These are phyloP conservation scores for Lipomyces japonicus DNA, from an alignment of 805 yeast genomes.

Conservation along the genomic window DNA sequence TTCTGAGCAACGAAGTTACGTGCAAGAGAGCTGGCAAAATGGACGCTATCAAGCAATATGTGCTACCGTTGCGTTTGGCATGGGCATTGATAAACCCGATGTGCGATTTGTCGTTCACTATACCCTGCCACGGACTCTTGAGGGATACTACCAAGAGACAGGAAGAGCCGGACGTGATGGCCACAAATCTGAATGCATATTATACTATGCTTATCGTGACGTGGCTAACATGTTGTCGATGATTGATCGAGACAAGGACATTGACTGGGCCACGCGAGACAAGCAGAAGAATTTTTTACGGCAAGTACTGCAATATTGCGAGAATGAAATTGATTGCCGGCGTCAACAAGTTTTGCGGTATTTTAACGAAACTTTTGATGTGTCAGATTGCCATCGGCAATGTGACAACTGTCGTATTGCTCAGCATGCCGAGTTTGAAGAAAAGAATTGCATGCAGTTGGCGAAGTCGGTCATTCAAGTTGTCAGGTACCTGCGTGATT, in stretches of 20 bases:
- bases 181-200: constrained; percentile 67
- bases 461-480: constrained; percentile 59
- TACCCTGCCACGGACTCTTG: constrained; percentile 83
- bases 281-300: constrained; percentile 72
- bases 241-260: constrained; percentile 71
- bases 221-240: constrained; percentile 69
- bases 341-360: constrained; percentile 84
- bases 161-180: constrained; percentile 99
- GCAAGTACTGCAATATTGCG: constrained; percentile 88
- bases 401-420: constrained; percentile 80
- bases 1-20: constrained; percentile 61
- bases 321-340: constrained; percentile 84
- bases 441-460: constrained; percentile 63
- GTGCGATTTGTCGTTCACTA: constrained; percentile 88
- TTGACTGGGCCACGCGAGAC: constrained; percentile 61
- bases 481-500: constrained; percentile 51
- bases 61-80: constrained; percentile 97
- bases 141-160: constrained; percentile 96
- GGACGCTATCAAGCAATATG: constrained; percentile 73
- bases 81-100: constrained; percentile 98
- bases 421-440: constrained; percentile 41
- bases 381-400: constrained; percentile 57
- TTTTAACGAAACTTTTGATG: constrained; percentile 78
- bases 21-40: constrained; percentile 82
- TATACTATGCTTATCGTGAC: constrained; percentile 78